phyloP scores from a whole-genome alignment of 345 rosid species.

The Combretum micranthum region DNA sequence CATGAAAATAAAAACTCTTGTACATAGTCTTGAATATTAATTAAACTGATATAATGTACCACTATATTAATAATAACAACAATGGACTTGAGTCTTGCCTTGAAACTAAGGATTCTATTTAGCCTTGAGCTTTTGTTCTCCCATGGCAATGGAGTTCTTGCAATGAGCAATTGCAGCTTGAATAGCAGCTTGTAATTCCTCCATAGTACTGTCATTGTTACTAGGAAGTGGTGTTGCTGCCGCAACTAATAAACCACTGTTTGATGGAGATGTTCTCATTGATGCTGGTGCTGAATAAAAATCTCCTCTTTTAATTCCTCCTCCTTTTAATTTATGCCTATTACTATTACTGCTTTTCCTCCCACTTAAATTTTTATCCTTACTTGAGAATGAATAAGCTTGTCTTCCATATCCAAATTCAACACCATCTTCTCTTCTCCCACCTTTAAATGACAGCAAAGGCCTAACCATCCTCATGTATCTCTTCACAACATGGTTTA shows the following conservation, averaged over 20 bases:
- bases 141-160: slow-evolving; percentile 74
- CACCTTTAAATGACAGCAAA: no score
- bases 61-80: no score
- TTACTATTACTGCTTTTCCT: slow-evolving; percentile 1
- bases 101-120: not conserved
- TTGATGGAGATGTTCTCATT: slow-evolving; percentile 85
- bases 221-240: slow-evolving; percentile 25
- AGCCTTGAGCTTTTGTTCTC: slow-evolving; percentile 20
- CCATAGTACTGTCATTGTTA: slow-evolving; percentile 81
- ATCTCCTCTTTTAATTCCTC: slow-evolving; percentile 41
- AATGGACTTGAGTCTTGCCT: no score
- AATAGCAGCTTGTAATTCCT: slow-evolving; percentile 93
- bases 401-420: no score
- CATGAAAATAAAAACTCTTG: no score
- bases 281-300: slow-evolving; percentile 83
- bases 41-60: no score
- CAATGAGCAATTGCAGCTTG: slow-evolving; percentile 99
- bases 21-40: no score
- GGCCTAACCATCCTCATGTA: slow-evolving; percentile 9
- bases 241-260: slow-evolving; percentile 60
- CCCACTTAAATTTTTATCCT: not conserved
- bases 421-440: slow-evolving; percentile 4
- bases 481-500: slow-evolving; percentile 26
- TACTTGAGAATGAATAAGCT: no score
- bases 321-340: slow-evolving; percentile 22